Evolutionary conservation across 306 rosid genomes (phyloP).

Genomic region (Quercus wislizeni): DNA sequence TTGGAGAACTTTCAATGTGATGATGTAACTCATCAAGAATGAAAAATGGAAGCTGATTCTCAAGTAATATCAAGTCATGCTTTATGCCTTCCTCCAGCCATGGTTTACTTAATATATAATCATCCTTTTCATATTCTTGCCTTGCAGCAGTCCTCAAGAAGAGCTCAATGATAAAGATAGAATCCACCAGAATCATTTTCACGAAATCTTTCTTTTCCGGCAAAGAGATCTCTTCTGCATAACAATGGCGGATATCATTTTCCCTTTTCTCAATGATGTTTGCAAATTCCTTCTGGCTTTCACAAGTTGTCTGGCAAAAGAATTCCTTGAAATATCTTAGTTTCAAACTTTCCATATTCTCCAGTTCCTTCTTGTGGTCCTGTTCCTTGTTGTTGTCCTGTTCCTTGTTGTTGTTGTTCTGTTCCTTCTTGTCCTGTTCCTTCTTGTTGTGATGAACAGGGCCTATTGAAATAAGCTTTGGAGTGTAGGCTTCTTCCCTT

Average conservation of each 20-base stretch:
- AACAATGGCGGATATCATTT: background rate
- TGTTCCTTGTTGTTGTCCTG: too few species aligned
- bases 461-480: conserved; percentile 23
- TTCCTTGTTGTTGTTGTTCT: too few species aligned
- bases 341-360: background rate
- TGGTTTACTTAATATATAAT: background rate
- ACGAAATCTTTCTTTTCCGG: background rate
- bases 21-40: too few species aligned
- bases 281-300: background rate
- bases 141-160: too few species aligned
- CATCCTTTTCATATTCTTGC: background rate
- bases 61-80: background rate
- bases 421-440: too few species aligned
- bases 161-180: too few species aligned
- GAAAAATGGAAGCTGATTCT: background rate
- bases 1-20: too few species aligned
- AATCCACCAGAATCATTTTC: too few species aligned
- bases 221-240: background rate
- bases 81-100: background rate
- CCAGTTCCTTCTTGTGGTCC: background rate
- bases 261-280: background rate
- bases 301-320: background rate
- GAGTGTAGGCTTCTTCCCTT: conserved; percentile 11
- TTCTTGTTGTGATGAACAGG: background rate
- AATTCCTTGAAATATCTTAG: background rate